These are phyloP conservation scores for Cyclotella choctawhatcheeana DNA, from an alignment of 108 stramenopile genomes.

Conservation along the genomic window DNA sequence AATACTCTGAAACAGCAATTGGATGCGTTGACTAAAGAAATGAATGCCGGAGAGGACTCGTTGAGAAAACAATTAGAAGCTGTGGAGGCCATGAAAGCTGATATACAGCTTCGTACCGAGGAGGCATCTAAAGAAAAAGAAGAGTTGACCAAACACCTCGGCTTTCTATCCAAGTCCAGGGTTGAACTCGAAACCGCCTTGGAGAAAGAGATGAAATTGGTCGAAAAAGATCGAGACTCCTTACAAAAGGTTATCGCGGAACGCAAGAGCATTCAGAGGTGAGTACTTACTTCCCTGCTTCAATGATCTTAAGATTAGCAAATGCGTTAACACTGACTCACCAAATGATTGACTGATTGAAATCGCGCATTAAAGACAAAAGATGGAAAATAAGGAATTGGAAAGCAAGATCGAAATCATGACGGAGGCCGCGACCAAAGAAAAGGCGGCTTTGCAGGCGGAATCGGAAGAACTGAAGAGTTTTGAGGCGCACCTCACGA, in stretches of 20 bases:
- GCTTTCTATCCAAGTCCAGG: not conserved
- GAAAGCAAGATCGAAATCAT: conserved; percentile 36
- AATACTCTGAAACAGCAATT: conserved; percentile 23
- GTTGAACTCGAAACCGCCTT: not conserved
- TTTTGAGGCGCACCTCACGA: conserved; percentile 21
- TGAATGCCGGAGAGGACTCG: conserved; percentile 18
- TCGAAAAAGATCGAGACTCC: not conserved
- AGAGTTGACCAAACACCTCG: not conserved
- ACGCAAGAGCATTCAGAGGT: too few species aligned
- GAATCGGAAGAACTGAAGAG: conserved; percentile 31
- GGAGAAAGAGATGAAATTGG: not conserved
- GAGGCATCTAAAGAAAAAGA: conserved; percentile 1
- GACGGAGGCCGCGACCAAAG: conserved; percentile 33
- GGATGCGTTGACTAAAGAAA: conserved; percentile 8
- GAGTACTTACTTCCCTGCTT: too few species aligned
- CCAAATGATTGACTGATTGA: too few species aligned
- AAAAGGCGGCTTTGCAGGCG: conserved; percentile 31
- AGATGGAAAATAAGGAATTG: conserved; percentile 41
- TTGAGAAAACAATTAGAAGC: conserved; percentile 28
- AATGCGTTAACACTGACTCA: too few species aligned
- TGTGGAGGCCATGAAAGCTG: conserved; percentile 25
- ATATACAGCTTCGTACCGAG: conserved; percentile 17
- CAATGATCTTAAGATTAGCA: too few species aligned
- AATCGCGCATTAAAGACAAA: too few species aligned
- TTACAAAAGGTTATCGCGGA: conserved; percentile 30